Conservation (phyloP, 2,329 filamentous ascomycete genomes). For the Aureobasidium sp. region DNA sequence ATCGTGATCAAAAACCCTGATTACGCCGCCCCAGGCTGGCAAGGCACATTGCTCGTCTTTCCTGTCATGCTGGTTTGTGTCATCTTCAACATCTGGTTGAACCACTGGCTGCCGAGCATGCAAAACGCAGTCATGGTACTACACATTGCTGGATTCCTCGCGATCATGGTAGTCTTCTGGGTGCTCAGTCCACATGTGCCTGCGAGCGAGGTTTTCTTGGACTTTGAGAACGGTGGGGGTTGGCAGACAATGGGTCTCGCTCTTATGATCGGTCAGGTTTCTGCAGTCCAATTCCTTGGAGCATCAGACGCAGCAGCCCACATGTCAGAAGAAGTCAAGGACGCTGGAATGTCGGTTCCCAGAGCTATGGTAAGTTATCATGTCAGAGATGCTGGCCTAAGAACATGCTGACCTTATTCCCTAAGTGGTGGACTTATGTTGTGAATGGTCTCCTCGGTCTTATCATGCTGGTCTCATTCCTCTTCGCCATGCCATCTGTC, state of each 20-base stretch:
- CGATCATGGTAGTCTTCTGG: constrained; percentile 22
- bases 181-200: constrained; percentile 24
- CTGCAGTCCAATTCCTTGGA: constrained; percentile 23
- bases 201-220: constrained; percentile 29
- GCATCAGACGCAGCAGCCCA: constrained; percentile 17
- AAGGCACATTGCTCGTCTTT: constrained; percentile 44
- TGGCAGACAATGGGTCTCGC: constrained; percentile 30
- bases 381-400: constrained; percentile 31
- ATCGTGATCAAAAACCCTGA: constrained; percentile 36
- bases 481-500: constrained; percentile 26
- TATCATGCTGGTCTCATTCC: constrained; percentile 23
- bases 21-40: constrained; percentile 39
- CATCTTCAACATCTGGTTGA: constrained; percentile 35
- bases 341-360: constrained; percentile 26
- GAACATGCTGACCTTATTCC: constrained; percentile 25
- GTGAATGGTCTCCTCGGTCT: constrained; percentile 32
- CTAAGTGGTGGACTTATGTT: constrained; percentile 17
- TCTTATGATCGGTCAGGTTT: constrained; percentile 29
- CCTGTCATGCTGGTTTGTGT: constrained; percentile 38
- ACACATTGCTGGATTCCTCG: constrained; percentile 33
- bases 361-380: constrained; percentile 21
- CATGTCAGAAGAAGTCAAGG: constrained; percentile 26
- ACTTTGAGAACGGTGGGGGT: constrained; percentile 33
- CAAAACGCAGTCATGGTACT: constrained; percentile 34
- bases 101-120: constrained; percentile 29